A percentile compares a stretch with the other conserved stretches of the same genome.
Evolutionary conservation across 1,284 basidiomycete genomes (phyloP).

Genomic region (Puccinia hordei): DNA sequence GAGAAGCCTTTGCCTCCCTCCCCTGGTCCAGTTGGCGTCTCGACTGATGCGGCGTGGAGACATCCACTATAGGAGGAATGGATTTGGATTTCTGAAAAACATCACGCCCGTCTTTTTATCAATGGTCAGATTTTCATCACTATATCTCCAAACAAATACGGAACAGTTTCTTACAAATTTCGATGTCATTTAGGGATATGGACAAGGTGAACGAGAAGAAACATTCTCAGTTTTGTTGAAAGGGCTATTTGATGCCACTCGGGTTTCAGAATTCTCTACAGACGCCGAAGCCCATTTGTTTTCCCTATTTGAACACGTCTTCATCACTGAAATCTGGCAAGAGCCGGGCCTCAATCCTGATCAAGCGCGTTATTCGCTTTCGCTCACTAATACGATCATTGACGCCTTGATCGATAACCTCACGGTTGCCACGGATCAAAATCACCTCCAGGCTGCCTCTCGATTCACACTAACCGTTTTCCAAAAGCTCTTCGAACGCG

Average conservation of each 20-base stretch:
- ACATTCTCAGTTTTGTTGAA: constrained; percentile 73
- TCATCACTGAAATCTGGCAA: constrained; percentile 62
- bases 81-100: constrained; percentile 47
- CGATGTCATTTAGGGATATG: constrained; percentile 65
- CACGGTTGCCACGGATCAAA: constrained; percentile 61
- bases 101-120: constrained; percentile 50
- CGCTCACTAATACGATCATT: constrained; percentile 71
- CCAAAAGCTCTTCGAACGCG: constrained; percentile 69
- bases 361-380: constrained; percentile 66
- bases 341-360: constrained; percentile 65
- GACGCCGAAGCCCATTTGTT: constrained; percentile 71
- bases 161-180: constrained; percentile 15
- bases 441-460: constrained; percentile 63
- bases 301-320: constrained; percentile 70
- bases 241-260: constrained; percentile 76
- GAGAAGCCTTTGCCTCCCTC: constrained; percentile 72
- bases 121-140: constrained; percentile 40
- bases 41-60: constrained; percentile 69
- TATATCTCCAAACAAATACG: background rate
- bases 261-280: constrained; percentile 70
- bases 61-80: constrained; percentile 55
- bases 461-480: constrained; percentile 69
- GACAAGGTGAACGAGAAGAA: constrained; percentile 73
- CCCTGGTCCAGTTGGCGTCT: constrained; percentile 73
- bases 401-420: constrained; percentile 74